Conservation (phyloP, 2,329 filamentous ascomycete genomes). For the Cladosporium phlei region DNA sequence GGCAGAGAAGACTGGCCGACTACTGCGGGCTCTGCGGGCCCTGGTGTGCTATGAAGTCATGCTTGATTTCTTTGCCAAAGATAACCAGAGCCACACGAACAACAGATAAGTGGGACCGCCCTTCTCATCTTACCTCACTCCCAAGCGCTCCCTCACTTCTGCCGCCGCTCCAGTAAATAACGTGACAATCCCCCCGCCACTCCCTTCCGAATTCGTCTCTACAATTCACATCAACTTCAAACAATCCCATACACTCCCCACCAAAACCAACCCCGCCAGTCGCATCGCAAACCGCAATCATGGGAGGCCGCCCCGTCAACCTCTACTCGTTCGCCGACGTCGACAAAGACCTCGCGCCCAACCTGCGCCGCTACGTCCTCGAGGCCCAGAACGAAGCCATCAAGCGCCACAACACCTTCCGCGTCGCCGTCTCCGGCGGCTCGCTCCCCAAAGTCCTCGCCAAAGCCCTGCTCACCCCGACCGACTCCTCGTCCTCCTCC, state of each 20-base stretch:
- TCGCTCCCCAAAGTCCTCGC: conserved; percentile 86
- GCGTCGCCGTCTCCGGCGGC: conserved; percentile 87
- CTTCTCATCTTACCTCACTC: conserved; percentile 1
- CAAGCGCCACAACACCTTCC: conserved; percentile 76
- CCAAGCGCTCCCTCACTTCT: not conserved
- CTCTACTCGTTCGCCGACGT: conserved; percentile 78
- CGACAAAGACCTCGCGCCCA: conserved; percentile 64
- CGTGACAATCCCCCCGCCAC: conserved; percentile 6
- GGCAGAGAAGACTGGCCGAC: too few species aligned
- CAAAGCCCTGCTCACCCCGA: conserved; percentile 65
- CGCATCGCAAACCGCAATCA: conserved; percentile 18
- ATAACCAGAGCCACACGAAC: not conserved
- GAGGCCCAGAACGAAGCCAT: conserved; percentile 76
- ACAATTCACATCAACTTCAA: not conserved
- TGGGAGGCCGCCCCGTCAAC: conserved; percentile 41
- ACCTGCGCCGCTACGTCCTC: conserved; percentile 77
- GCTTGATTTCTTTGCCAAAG: not conserved
- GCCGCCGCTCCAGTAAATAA: conserved; percentile 6
- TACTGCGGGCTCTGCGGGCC: too few species aligned
- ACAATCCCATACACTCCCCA: not conserved
- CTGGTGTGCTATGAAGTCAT: conserved; percentile 15
- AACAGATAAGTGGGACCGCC: conserved; percentile 4
- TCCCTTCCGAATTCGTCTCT: conserved; percentile 3
- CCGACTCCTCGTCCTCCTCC: conserved; percentile 47
- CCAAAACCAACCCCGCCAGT: not conserved